phyloP scores from a whole-genome alignment of 805 yeast genomes.

The Starmerella scarabaei region DNA sequence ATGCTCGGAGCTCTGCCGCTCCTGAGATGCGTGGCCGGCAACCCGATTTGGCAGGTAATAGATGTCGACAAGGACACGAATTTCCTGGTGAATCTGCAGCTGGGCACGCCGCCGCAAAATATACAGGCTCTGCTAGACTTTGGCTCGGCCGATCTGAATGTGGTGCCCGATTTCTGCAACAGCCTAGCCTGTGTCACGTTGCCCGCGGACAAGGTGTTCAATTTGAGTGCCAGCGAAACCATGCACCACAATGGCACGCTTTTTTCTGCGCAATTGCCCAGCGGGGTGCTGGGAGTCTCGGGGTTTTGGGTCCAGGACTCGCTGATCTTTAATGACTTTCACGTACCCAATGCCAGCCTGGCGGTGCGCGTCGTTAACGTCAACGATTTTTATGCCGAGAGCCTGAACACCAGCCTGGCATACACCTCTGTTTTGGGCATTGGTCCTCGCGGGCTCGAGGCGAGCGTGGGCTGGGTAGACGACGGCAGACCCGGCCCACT shows the following conservation, averaged over 20 bases:
- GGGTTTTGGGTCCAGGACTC: slow-evolving; percentile 12
- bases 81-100: background rate
- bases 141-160: slow-evolving; percentile 14
- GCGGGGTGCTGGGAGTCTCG: slow-evolving; percentile 6
- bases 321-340: slow-evolving; percentile 2
- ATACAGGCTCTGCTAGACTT: slow-evolving; percentile 11
- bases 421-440: slow-evolving; percentile 8
- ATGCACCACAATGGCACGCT: background rate
- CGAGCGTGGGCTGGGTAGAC: slow-evolving; percentile 4
- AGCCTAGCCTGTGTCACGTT: background rate
- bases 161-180: slow-evolving; percentile 6
- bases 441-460: slow-evolving; percentile 17
- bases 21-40: slow-evolving; percentile 1
- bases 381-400: background rate
- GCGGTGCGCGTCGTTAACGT: slow-evolving; percentile 1
- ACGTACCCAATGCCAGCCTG: background rate
- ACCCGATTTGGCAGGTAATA: background rate
- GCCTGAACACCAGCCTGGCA: background rate
- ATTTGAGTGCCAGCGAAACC: background rate
- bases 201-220: background rate
- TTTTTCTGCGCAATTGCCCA: slow-evolving; percentile 2
- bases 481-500: slow-evolving; percentile 7
- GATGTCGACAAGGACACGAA: background rate
- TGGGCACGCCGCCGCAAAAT: slow-evolving; percentile 15
- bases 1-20: too few species aligned